Conservation (phyloP, 148 eudicot genomes). For the Polygonum aviculare region DNA sequence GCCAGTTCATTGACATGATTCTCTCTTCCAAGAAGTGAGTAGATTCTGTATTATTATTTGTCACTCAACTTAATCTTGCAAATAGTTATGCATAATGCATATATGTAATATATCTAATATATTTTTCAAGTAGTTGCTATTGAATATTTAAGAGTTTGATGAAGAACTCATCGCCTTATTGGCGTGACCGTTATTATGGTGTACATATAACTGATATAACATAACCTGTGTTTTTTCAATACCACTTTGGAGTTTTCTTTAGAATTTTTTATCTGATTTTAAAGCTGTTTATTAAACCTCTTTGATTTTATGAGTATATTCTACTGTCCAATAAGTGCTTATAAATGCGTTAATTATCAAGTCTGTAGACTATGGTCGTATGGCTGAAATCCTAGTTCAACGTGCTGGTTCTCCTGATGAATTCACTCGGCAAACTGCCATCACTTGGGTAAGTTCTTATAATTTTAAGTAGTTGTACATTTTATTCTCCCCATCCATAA, state of each 20-base stretch:
- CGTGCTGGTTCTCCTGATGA: slow-evolving; percentile 88
- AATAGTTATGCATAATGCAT: neutral
- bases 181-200: neutral
- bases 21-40: neutral
- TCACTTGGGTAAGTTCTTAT: slow-evolving; percentile 72
- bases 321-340: slow-evolving; percentile 16
- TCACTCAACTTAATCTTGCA: neutral
- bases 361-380: slow-evolving; percentile 99
- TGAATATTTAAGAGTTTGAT: neutral
- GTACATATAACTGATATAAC: neutral
- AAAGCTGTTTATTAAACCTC: neutral
- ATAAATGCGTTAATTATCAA: slow-evolving; percentile 33
- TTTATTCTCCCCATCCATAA: neutral
- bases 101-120: neutral
- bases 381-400: slow-evolving; percentile 96
- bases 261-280: neutral
- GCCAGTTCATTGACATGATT: neutral
- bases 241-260: neutral
- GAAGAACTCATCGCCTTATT: neutral
- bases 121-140: neutral
- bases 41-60: neutral
- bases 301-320: neutral
- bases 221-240: neutral
- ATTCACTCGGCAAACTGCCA: slow-evolving; percentile 92
- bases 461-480: neutral